A percentile compares a stretch with the other conserved stretches of the same genome.
Evolutionary conservation across 352 stramenopile genomes (phyloP).

Genomic region (Phytophthora tubulina): DNA sequence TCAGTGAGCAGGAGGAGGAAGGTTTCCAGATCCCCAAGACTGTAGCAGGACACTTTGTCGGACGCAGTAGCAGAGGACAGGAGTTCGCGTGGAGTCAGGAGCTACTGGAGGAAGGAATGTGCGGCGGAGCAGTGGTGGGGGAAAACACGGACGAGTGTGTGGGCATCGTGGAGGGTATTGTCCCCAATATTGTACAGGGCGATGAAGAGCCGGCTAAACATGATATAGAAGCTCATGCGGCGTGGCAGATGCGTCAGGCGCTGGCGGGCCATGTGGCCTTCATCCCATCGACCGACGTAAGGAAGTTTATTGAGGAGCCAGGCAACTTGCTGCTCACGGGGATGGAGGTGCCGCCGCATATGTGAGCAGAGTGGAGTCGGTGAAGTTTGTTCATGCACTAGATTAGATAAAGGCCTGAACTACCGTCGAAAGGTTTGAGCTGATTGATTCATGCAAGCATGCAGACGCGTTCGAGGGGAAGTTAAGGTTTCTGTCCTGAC

Average conservation of each 20-base stretch:
- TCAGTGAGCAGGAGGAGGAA: conserved; percentile 18
- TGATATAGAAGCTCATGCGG: conserved; percentile 37
- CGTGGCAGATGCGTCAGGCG: conserved; percentile 66
- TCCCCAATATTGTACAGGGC: conserved; percentile 49
- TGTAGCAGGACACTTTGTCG: conserved; percentile 70
- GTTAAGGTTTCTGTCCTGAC: conserved; percentile 1
- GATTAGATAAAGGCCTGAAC: conserved; percentile 37
- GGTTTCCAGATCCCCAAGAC: conserved; percentile 49
- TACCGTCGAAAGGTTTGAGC: conserved; percentile 26
- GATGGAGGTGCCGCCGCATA: conserved; percentile 37
- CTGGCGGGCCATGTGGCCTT: conserved; percentile 79
- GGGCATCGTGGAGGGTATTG: conserved; percentile 83
- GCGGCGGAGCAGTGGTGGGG: conserved; percentile 72
- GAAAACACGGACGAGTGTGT: conserved; percentile 51
- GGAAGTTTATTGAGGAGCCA: conserved; percentile 54
- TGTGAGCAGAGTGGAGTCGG: conserved; percentile 21
- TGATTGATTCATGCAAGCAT: conserved; percentile 12
- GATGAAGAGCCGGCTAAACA: conserved; percentile 33
- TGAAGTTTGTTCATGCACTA: conserved; percentile 23
- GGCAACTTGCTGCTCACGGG: conserved; percentile 47
- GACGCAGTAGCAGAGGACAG: conserved; percentile 63
- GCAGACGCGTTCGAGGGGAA: conserved; percentile 18
- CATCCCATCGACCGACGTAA: conserved; percentile 61
- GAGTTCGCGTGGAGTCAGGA: conserved; percentile 81
- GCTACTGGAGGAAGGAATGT: conserved; percentile 86